Evolutionary conservation across 495 filamentous ascomycete genomes (phyloP).

Genomic region (Bombardia bombarda): DNA sequence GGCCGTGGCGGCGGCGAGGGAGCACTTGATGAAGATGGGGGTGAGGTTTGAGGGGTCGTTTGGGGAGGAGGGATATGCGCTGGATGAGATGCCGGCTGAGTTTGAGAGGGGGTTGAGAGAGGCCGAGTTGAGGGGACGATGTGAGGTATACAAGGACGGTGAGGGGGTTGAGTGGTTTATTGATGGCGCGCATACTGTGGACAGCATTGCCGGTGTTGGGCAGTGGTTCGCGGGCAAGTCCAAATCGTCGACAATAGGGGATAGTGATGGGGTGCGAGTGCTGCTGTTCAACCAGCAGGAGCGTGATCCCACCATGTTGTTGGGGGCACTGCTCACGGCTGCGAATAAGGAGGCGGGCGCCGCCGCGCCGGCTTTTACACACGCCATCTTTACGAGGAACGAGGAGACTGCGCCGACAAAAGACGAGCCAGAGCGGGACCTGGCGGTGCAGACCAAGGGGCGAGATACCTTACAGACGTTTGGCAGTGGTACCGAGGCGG

Average conservation of each 20-base stretch:
- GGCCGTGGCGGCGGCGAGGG: conserved; percentile 29
- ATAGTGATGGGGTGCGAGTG: conserved; percentile 24
- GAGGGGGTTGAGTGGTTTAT: conserved; percentile 64
- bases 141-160: conserved; percentile 55
- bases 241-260: conserved; percentile 18
- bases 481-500: conserved; percentile 13
- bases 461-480: conserved; percentile 15
- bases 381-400: conserved; percentile 37
- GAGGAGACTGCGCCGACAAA: conserved; percentile 16
- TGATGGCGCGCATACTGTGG: conserved; percentile 84
- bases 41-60: conserved; percentile 11
- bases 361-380: conserved; percentile 18
- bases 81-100: conserved; percentile 24
- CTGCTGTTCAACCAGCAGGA: conserved; percentile 95
- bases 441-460: conserved; percentile 25
- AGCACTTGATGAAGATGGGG: conserved; percentile 24
- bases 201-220: conserved; percentile 64
- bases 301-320: conserved; percentile 57
- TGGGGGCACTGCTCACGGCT: conserved; percentile 36
- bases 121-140: conserved; percentile 63
- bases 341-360: conserved; percentile 2
- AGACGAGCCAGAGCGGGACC: conserved; percentile 19
- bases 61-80: conserved; percentile 6
- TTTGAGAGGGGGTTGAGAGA: conserved; percentile 60
- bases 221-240: conserved; percentile 58